Percentiles rank a stretch among this genome's conserved stretches.
Conservation (phyloP, 371 early-diverging fungal genomes). For the Mucor sp. region DNA sequence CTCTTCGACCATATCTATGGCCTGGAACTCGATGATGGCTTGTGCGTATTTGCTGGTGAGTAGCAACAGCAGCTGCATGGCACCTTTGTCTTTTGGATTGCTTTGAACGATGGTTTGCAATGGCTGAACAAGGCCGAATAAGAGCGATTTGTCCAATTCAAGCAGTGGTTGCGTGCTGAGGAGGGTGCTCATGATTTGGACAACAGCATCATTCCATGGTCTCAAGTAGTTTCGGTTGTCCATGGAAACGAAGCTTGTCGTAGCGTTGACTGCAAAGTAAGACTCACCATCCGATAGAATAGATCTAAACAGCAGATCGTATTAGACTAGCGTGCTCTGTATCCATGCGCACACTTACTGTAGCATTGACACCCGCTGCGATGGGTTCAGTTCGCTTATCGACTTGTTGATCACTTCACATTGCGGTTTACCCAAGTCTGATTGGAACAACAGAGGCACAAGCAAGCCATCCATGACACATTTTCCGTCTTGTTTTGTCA, state of each 20-base stretch:
- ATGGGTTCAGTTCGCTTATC: conserved; percentile 7
- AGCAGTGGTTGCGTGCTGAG: conserved; percentile 14
- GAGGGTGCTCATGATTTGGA: conserved; percentile 11
- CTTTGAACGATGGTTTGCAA: conserved; percentile 6
- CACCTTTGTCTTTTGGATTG: conserved; percentile 21
- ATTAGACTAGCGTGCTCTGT: background rate
- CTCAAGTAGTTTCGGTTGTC: background rate
- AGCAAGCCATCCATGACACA: conserved; percentile 17
- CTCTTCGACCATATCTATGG: background rate
- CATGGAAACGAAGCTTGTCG: background rate
- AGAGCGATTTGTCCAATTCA: background rate
- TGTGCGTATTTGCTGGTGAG: conserved; percentile 23
- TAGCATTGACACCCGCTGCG: conserved; percentile 4
- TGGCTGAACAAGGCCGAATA: conserved; percentile 12
- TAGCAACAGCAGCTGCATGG: conserved; percentile 20
- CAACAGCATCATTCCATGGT: conserved; percentile 17
- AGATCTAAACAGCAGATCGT: background rate
- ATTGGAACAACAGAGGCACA: conserved; percentile 17
- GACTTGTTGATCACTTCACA: conserved; percentile 16
- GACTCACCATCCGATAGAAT: conserved; percentile 20
- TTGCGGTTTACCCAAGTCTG: conserved; percentile 6
- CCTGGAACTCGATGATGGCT: conserved; percentile 7
- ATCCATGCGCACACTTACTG: conserved; percentile 5
- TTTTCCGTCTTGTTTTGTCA: conserved; percentile 9
- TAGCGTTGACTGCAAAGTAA: background rate